A percentile compares a stretch with the other conserved stretches of the same genome.
These are phyloP conservation scores for Eucalyptus rudis DNA, from an alignment of 345 rosid genomes.

Conservation along the genomic window DNA sequence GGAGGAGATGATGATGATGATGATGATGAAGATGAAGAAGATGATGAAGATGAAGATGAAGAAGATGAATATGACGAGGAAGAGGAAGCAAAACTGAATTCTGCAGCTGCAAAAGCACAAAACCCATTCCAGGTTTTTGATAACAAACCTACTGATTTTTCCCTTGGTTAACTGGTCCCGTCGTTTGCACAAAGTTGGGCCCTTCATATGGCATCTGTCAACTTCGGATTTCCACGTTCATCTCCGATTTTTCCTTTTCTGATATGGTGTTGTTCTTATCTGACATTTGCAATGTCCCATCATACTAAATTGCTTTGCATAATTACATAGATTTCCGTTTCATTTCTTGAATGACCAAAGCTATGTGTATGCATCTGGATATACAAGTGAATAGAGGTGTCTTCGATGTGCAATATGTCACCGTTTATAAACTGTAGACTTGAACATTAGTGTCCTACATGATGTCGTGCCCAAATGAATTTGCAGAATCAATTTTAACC, in stretches of 20 bases:
- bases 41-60: background rate
- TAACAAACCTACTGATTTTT: background rate
- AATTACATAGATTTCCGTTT: background rate
- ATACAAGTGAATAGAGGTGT: background rate
- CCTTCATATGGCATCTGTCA: background rate
- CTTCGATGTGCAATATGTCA: background rate
- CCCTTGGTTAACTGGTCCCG: background rate
- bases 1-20: background rate
- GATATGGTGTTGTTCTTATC: background rate
- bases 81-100: background rate
- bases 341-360: background rate
- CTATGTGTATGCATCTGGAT: background rate
- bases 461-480: background rate
- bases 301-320: background rate
- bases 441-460: background rate
- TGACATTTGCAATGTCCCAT: background rate
- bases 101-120: background rate
- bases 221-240: background rate
- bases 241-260: background rate
- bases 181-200: background rate
- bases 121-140: background rate
- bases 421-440: background rate
- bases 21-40: accelerated
- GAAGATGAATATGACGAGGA: background rate
- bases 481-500: background rate